These are phyloP conservation scores for Pneumocystis murina DNA, from an alignment of 1,139 yeast species.

Conservation along the genomic window DNA sequence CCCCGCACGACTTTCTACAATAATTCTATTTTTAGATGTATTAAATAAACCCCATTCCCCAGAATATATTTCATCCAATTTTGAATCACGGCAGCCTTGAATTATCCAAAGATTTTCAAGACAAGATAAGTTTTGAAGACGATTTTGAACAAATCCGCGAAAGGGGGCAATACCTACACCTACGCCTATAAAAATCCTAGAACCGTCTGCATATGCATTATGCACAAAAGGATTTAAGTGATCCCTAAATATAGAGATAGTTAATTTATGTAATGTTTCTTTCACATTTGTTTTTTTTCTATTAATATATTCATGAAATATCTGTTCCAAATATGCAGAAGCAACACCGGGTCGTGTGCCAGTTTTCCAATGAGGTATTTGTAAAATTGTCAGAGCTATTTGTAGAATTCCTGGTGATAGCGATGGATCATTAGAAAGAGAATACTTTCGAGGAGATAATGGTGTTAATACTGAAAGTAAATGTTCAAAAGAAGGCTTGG, in stretches of 20 bases:
- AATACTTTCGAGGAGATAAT: conserved; percentile 19
- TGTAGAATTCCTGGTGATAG: conserved; percentile 13
- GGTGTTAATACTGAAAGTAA: conserved; percentile 18
- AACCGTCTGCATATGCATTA: conserved; percentile 19
- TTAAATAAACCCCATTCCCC: conserved; percentile 46
- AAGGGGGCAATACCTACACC: conserved; percentile 22
- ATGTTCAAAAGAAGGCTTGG: conserved; percentile 15
- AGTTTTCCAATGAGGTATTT: conserved; percentile 16
- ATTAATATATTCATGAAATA: conserved; percentile 4
- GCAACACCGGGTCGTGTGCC: conserved; percentile 14
- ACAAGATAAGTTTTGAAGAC: conserved; percentile 16
- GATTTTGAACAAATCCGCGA: conserved; percentile 20
- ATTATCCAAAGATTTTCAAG: conserved; percentile 45
- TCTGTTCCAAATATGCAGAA: conserved; percentile 15
- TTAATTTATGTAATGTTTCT: conserved; percentile 2
- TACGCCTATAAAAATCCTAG: conserved; percentile 26
- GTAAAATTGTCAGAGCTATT: conserved; percentile 19
- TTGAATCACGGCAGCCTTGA: conserved; percentile 58
- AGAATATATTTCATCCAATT: conserved; percentile 56
- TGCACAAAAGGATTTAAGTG: conserved; percentile 19
- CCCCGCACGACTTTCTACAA: conserved; percentile 42
- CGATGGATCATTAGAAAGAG: conserved; percentile 19
- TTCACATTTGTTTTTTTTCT: neutral
- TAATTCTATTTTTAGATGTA: conserved; percentile 14
- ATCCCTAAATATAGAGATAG: conserved; percentile 17